These are phyloP conservation scores for Termitomyces sp. DNA, from an alignment of 1,284 basidiomycete species.

Conservation along the genomic window DNA sequence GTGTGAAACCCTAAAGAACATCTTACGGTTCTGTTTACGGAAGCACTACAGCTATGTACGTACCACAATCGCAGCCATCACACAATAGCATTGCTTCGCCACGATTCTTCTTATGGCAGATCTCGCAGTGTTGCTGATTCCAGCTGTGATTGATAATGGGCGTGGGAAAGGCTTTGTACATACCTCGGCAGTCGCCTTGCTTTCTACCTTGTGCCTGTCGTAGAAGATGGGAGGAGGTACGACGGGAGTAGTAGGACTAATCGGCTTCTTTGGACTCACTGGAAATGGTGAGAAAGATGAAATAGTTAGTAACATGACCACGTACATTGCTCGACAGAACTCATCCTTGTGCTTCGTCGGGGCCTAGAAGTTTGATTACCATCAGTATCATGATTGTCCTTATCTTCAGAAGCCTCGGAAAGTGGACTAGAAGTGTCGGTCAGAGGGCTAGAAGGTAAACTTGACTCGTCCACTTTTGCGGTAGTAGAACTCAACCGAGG, in stretches of 20 bases:
- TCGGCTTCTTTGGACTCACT: constrained; percentile 32
- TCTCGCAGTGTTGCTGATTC: constrained; percentile 74
- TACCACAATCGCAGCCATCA: constrained; percentile 95
- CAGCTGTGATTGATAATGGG: constrained; percentile 27
- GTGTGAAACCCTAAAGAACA: constrained; percentile 80
- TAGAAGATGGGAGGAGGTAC: constrained; percentile 42
- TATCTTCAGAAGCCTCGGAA: constrained; percentile 74
- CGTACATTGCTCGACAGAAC: constrained; percentile 38
- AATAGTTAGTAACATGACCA: constrained; percentile 12
- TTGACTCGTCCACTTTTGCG: constrained; percentile 33
- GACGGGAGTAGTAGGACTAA: constrained; percentile 27
- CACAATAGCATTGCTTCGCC: constrained; percentile 92
- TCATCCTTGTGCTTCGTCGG: constrained; percentile 41
- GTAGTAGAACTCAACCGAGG: constrained; percentile 32
- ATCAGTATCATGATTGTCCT: constrained; percentile 47
- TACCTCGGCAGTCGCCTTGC: constrained; percentile 48
- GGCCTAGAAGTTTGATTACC: constrained; percentile 29
- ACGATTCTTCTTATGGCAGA: constrained; percentile 84
- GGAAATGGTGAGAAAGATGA: neutral
- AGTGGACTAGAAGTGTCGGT: constrained; percentile 71
- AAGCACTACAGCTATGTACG: constrained; percentile 23
- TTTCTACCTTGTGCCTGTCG: constrained; percentile 39
- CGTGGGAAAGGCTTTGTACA: constrained; percentile 25
- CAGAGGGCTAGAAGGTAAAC: constrained; percentile 65
- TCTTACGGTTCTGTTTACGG: constrained; percentile 7